Base-by-base conservation (phyloP, 495 filamentous ascomycete species). In the Penicillium goetzii region DNA sequence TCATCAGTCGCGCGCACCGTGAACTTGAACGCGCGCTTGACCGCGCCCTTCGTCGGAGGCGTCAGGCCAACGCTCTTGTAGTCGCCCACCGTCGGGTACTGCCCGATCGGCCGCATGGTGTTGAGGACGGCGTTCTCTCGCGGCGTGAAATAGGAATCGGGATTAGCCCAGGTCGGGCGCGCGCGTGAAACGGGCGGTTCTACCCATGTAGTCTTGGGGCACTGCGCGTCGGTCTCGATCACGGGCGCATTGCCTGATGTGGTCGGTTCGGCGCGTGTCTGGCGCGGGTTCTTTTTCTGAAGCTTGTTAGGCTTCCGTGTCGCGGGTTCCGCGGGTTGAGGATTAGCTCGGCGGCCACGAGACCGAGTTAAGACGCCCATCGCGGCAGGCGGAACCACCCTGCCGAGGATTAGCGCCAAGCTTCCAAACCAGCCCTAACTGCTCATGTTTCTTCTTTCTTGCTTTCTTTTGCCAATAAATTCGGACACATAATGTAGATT, bases 81-180 rank as follows among this genome's bases (percentile, higher is more conserved):
- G 49, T 72, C 70, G 26, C 63, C 65, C 17, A 17, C 28, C 36
- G 70, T 68, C 36, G 70, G 70, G 50, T 71, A 72, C 52, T 71
- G 49, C 28, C 70, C 70, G 25, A 72, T 66, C 61, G 70, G 70
- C 63, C 58, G 68, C 70, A 72, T 72, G 59, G 61, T 69, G 19
- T 21, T 41, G 50, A 52, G 49, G 30, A 17, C 26, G 33, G 43
- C 15, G n/a, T 45, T 65, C 51, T 59, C 51, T 57, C 34, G 32
- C 32, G 60, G 64, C 54, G 52, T 28, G 64, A 58, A 40, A 51
- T 56, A 47, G 56, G 59, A 56, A 38, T 52, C 55, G 58, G 57
- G 33, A 23, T 63, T 34, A n/a, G 59, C 59, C 59, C 60, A 43
- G 41, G 53, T 47, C 28, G 59, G 50, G 59, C 59, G 59, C 59